phyloP scores from a whole-genome alignment of 768 basidiomycete genomes.

The Amanita muscaria region DNA sequence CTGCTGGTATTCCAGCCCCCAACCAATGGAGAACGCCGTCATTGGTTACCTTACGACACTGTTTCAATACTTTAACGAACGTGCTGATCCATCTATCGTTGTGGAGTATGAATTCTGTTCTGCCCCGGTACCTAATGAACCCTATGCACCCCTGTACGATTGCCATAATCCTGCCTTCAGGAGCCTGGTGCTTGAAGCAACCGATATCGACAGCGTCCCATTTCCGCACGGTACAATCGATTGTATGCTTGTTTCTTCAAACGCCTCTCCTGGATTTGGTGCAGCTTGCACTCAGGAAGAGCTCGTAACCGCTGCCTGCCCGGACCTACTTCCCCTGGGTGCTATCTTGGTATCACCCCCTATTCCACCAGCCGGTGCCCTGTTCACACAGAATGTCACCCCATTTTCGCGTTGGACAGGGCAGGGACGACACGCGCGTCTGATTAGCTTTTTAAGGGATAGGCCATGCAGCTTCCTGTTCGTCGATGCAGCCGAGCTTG shows the following conservation, averaged over 20 bases:
- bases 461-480: conserved; percentile 19
- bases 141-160: conserved; percentile 12
- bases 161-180: conserved; percentile 15
- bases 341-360: conserved; percentile 24
- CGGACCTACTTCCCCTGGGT: conserved; percentile 20
- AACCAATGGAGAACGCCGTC: conserved; percentile 20
- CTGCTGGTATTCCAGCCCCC: conserved; percentile 23
- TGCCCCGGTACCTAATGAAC: neutral
- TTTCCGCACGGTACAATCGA: conserved; percentile 19
- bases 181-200: conserved; percentile 10
- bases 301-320: conserved; percentile 23
- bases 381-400: conserved; percentile 16
- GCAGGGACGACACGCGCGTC: conserved; percentile 19
- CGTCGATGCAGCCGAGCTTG: conserved; percentile 25
- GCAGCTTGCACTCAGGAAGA: conserved; percentile 26
- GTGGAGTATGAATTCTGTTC: conserved; percentile 5
- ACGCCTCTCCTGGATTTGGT: conserved; percentile 25
- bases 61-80: conserved; percentile 20
- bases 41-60: conserved; percentile 21
- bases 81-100: conserved; percentile 2
- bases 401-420: conserved; percentile 20
- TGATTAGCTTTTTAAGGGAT: conserved; percentile 1
- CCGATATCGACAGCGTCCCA: conserved; percentile 9
- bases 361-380: conserved; percentile 18
- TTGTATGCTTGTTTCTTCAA: conserved; percentile 23